Conservation (phyloP, 768 basidiomycete genomes). For the Clathrus columnatus region DNA sequence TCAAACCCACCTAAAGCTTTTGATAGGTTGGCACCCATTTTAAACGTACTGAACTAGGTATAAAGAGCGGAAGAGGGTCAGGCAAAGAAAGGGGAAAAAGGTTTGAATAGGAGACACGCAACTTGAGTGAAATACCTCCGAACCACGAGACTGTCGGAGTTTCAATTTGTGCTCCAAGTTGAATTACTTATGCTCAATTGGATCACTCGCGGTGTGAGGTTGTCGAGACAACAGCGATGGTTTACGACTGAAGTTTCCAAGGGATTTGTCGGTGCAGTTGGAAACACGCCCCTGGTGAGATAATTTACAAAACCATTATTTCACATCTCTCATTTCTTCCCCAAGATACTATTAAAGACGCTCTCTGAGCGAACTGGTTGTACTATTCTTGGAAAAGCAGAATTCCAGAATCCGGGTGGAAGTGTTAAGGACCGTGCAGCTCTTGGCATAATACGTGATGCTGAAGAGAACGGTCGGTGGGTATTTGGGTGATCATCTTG, state of each 20-base stretch:
- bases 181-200: background rate
- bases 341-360: conserved; percentile 70
- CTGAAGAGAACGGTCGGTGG: conserved; percentile 75
- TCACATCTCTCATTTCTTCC: conserved; percentile 6
- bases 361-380: conserved; percentile 79
- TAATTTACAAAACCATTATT: background rate
- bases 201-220: background rate
- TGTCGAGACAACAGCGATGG: background rate
- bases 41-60: background rate
- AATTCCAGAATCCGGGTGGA: conserved; percentile 97
- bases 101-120: background rate
- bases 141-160: conserved; percentile 1
- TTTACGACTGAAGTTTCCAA: conserved; percentile 41
- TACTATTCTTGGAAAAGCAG: conserved; percentile 89
- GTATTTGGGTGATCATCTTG: conserved; percentile 21
- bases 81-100: conserved; percentile 4
- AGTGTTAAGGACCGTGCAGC: conserved; percentile 98
- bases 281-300: conserved; percentile 86
- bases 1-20: conserved; percentile 60
- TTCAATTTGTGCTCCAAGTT: background rate
- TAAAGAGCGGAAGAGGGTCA: conserved; percentile 14
- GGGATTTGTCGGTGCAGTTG: conserved; percentile 83
- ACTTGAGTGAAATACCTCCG: background rate
- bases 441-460: conserved; percentile 76
- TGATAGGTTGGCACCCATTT: conserved; percentile 82